These are phyloP conservation scores for Auxenochlorella pyrenoidosa DNA, from an alignment of 139 green algal species.

Conservation along the genomic window DNA sequence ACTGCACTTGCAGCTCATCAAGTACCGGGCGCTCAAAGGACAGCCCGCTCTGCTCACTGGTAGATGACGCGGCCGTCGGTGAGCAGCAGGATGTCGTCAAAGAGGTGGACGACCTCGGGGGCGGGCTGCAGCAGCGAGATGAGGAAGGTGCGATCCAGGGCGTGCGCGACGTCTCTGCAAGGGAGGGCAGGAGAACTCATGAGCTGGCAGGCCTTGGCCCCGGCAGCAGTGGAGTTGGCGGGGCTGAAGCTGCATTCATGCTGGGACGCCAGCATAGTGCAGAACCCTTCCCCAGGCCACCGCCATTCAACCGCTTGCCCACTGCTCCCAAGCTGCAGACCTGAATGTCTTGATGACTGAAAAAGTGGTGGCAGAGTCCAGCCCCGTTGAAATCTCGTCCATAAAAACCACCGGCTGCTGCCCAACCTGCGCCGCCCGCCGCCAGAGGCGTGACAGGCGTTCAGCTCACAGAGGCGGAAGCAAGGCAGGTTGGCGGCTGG, in stretches of 20 bases:
- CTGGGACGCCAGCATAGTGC: no score
- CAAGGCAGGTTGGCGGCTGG: no score
- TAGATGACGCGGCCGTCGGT: constrained; percentile 68
- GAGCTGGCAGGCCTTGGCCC: no score
- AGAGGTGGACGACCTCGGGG: constrained; percentile 74
- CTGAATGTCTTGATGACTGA: constrained; percentile 57
- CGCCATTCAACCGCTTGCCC: no score
- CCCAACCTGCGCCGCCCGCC: constrained; percentile 11
- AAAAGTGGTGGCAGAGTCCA: constrained; percentile 80
- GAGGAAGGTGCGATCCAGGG: constrained; percentile 55
- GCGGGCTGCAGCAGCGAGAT: constrained; percentile 84
- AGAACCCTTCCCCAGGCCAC: no score
- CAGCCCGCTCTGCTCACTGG: constrained; percentile 41
- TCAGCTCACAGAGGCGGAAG: no score
- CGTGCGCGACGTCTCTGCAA: constrained; percentile 43
- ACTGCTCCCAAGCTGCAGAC: no score
- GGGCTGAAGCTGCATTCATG: no score
- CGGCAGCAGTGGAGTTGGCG: no score
- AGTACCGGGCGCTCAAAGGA: background rate
- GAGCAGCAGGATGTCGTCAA: constrained; percentile 79
- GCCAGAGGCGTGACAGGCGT: no score
- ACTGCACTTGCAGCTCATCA: background rate
- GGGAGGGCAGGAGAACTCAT: background rate
- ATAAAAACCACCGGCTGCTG: constrained; percentile 31
- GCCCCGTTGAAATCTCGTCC: constrained; percentile 63